These are phyloP conservation scores for Platanthera zijinensis DNA, from an alignment of 106 monocot species.

Conservation along the genomic window DNA sequence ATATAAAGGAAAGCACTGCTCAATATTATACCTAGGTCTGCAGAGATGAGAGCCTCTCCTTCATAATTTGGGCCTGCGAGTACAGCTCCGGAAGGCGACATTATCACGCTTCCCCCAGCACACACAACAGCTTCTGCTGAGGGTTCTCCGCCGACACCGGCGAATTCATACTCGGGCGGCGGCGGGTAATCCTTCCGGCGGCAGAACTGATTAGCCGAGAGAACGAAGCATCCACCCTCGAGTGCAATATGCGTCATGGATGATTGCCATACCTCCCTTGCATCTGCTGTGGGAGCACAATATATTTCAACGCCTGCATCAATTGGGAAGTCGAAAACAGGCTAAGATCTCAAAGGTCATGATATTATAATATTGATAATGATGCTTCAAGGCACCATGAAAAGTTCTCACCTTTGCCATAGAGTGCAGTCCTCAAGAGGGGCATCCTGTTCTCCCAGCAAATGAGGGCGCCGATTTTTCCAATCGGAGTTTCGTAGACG, in stretches of 20 bases:
- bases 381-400: neutral
- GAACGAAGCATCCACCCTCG: conserved; percentile 84
- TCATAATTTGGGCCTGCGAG: conserved; percentile 93
- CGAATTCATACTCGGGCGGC: conserved; percentile 76
- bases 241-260: conserved; percentile 95
- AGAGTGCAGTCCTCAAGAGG: conserved; percentile 78
- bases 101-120: conserved; percentile 87
- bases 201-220: conserved; percentile 92
- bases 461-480: conserved; percentile 92
- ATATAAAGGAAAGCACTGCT: neutral
- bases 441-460: conserved; percentile 99
- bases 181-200: conserved; percentile 92
- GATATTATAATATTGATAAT: too few species aligned
- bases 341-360: neutral
- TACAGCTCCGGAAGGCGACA: conserved; percentile 76
- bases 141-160: conserved; percentile 54
- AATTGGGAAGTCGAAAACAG: neutral
- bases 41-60: conserved; percentile 79
- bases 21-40: conserved; percentile 54
- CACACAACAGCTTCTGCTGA: conserved; percentile 76
- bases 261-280: conserved; percentile 81
- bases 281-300: conserved; percentile 93
- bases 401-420: conserved; percentile 75
- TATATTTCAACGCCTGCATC: conserved; percentile 69
- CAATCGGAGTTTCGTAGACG: conserved; percentile 78